Conservation (phyloP, 1,284 basidiomycete genomes). For the Ustilago curta region DNA sequence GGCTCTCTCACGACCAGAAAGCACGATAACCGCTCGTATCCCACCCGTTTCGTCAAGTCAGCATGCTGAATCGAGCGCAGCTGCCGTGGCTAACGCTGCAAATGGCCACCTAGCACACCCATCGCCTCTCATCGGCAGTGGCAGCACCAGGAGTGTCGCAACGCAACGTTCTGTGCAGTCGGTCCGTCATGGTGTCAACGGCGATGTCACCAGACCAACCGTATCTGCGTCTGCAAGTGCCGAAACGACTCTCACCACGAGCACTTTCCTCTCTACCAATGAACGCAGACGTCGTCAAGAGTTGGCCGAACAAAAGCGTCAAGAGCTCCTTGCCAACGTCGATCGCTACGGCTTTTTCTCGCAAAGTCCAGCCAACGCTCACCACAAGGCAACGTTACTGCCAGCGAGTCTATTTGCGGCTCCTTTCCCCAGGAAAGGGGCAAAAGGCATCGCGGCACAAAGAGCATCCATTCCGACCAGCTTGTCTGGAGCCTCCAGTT, state of each 20-base stretch:
- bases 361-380: conserved; percentile 12
- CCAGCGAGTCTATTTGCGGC: conserved; percentile 26
- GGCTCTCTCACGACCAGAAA: conserved; percentile 25
- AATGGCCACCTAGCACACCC: conserved; percentile 11
- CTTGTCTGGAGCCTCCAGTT: background rate
- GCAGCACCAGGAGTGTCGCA: conserved; percentile 9
- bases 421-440: conserved; percentile 27
- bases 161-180: conserved; percentile 1
- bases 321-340: conserved; percentile 46
- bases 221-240: conserved; percentile 12
- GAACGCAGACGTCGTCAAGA: conserved; percentile 40
- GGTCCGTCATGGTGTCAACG: background rate
- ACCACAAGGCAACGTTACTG: conserved; percentile 31
- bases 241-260: conserved; percentile 16
- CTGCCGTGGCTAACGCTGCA: background rate
- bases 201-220: background rate
- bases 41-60: background rate
- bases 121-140: conserved; percentile 9
- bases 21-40: conserved; percentile 8
- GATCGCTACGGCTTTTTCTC: conserved; percentile 60
- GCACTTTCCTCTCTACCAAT: conserved; percentile 33
- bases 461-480: conserved; percentile 5
- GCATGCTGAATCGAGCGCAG: background rate
- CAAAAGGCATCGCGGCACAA: conserved; percentile 9
- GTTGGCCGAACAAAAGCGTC: conserved; percentile 40